These are phyloP conservation scores for Fusarium kyushuense DNA, from an alignment of 2,329 filamentous ascomycete genomes.

Conservation along the genomic window DNA sequence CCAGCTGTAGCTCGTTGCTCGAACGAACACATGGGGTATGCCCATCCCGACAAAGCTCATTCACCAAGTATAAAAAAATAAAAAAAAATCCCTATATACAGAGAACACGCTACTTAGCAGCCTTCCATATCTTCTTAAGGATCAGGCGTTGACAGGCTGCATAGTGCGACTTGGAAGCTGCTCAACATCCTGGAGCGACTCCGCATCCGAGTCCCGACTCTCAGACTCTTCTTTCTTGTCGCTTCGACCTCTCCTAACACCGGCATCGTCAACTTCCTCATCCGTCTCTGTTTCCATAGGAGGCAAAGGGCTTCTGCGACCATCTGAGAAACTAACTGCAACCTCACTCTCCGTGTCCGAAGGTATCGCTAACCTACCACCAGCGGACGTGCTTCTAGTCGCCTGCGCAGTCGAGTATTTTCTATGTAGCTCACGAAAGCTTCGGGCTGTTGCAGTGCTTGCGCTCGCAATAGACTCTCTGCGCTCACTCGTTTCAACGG, in stretches of 20 bases:
- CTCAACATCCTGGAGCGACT: conserved; percentile 48
- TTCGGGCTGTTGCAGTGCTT: conserved; percentile 75
- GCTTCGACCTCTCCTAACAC: conserved; percentile 35
- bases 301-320: conserved; percentile 66
- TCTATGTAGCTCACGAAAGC: conserved; percentile 71
- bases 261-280: conserved; percentile 42
- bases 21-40: conserved; percentile 32
- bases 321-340: conserved; percentile 71
- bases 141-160: conserved; percentile 53
- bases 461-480: conserved; percentile 73
- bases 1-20: conserved; percentile 6
- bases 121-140: conserved; percentile 11
- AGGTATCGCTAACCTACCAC: conserved; percentile 60
- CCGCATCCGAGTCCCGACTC: conserved; percentile 47
- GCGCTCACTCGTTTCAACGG: conserved; percentile 61
- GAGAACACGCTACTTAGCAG: conserved; percentile 33
- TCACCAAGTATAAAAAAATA: conserved; percentile 7
- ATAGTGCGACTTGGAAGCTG: conserved; percentile 48
- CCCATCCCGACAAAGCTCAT: conserved; percentile 14
- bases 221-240: conserved; percentile 48
- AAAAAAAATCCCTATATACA: conserved; percentile 48
- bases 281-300: conserved; percentile 60
- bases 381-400: conserved; percentile 56
- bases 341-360: conserved; percentile 72
- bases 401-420: conserved; percentile 68